Evolutionary conservation across 2,329 filamentous ascomycete species (phyloP).

Genomic region (Hypoxylon rubiginosum): DNA sequence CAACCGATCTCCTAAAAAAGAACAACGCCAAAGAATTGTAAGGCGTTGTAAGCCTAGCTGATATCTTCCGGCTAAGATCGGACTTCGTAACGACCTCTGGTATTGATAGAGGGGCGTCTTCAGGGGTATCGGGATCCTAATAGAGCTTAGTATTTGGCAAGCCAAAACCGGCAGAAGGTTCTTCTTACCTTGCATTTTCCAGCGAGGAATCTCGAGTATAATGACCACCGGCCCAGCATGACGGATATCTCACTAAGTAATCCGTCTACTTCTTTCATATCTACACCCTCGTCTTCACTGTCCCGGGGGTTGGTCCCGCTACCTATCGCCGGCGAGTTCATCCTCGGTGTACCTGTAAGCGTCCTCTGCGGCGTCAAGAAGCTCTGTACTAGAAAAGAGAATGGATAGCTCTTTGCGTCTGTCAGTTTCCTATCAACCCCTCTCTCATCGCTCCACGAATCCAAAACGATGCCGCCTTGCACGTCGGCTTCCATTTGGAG

Average conservation of each 20-base stretch:
- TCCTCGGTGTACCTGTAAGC: conserved; percentile 71
- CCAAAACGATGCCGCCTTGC: conserved; percentile 94
- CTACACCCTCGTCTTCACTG: conserved; percentile 91
- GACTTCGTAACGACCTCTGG: conserved; percentile 84
- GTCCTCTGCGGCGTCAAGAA: conserved; percentile 81
- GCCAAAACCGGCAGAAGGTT: conserved; percentile 22
- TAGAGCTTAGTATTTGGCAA: conserved; percentile 48
- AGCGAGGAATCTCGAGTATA: conserved; percentile 90
- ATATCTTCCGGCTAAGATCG: conserved; percentile 83
- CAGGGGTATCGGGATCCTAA: conserved; percentile 66
- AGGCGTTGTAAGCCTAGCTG: conserved; percentile 78
- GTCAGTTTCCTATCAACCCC: conserved; percentile 87
- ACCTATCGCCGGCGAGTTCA: conserved; percentile 80
- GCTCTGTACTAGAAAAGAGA: conserved; percentile 96
- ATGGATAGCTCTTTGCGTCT: conserved; percentile 97
- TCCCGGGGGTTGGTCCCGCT: conserved; percentile 66
- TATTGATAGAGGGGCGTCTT: conserved; percentile 70
- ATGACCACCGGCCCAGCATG: conserved; percentile 93
- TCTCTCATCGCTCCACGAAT: conserved; percentile 94
- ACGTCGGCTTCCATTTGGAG: conserved; percentile 95
- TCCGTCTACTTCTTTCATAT: conserved; percentile 96
- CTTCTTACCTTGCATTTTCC: conserved; percentile 82
- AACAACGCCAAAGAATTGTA: conserved; percentile 96
- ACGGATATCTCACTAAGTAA: conserved; percentile 88
- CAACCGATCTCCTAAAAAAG: conserved; percentile 95